These are phyloP conservation scores for Westerdykella sp. DNA, from an alignment of 2,329 filamentous ascomycete species.

Conservation along the genomic window DNA sequence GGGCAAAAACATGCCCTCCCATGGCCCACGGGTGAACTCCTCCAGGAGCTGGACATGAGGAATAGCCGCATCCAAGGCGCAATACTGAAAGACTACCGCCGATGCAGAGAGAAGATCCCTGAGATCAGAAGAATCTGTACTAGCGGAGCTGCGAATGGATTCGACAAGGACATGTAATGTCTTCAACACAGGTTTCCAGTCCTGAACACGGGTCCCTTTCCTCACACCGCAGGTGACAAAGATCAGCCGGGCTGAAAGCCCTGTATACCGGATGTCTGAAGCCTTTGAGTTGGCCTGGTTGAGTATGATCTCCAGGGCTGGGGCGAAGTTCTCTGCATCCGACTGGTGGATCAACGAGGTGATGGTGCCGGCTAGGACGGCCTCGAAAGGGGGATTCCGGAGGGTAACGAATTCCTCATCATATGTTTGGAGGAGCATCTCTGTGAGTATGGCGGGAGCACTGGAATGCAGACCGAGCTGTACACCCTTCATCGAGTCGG, in stretches of 20 bases:
- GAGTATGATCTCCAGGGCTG: slow-evolving; percentile 57
- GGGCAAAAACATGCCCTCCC: slow-evolving; percentile 68
- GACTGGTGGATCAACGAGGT: slow-evolving; percentile 80
- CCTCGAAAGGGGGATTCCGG: slow-evolving; percentile 46
- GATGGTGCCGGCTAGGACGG: slow-evolving; percentile 68
- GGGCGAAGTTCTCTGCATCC: slow-evolving; percentile 63
- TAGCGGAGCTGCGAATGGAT: slow-evolving; percentile 43
- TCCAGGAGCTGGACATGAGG: slow-evolving; percentile 62
- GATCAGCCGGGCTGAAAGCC: slow-evolving; percentile 47
- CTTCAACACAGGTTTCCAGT: slow-evolving; percentile 64
- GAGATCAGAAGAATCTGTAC: slow-evolving; percentile 22
- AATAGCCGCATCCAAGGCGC: slow-evolving; percentile 73
- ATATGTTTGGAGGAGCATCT: slow-evolving; percentile 40
- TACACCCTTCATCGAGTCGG: slow-evolving; percentile 66
- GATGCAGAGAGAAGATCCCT: slow-evolving; percentile 42
- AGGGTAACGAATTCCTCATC: slow-evolving; percentile 26
- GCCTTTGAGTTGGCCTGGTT: slow-evolving; percentile 31
- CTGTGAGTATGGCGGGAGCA: slow-evolving; percentile 48
- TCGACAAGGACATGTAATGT: slow-evolving; percentile 27
- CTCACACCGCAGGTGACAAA: slow-evolving; percentile 71
- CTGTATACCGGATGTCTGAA: slow-evolving; percentile 37
- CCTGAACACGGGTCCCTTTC: slow-evolving; percentile 64
- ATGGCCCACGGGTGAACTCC: slow-evolving; percentile 56
- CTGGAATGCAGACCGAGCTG: slow-evolving; percentile 54
- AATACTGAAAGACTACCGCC: slow-evolving; percentile 65